A percentile compares a stretch with the other conserved stretches of the same genome.
Evolutionary conservation across 2,329 filamentous ascomycete genomes (phyloP).

Genomic region (Cladosporium sp.): DNA sequence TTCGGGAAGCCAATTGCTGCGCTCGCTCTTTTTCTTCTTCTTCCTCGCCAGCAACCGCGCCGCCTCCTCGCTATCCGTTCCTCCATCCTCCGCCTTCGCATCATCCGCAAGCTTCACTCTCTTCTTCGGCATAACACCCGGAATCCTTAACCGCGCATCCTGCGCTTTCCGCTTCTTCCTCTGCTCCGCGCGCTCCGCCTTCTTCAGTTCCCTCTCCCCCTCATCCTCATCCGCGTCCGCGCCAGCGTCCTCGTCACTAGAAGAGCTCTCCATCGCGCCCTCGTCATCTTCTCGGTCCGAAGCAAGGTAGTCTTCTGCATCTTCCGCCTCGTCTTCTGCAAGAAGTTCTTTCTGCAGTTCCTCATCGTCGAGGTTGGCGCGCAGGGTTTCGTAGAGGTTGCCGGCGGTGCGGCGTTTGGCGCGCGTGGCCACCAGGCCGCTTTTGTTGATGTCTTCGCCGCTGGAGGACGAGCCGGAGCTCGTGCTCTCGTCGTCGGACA

Average conservation of each 20-base stretch:
- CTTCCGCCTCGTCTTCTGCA: constrained; percentile 49
- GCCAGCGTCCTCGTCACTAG: constrained; percentile 68
- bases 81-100: constrained; percentile 29
- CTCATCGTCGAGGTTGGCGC: constrained; percentile 53
- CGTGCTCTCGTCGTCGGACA: constrained; percentile 11
- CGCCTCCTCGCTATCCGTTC: constrained; percentile 13
- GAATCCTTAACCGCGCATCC: constrained; percentile 61
- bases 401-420: constrained; percentile 75
- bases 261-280: constrained; percentile 77
- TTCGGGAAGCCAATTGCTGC: constrained; percentile 64
- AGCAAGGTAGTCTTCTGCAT: constrained; percentile 37
- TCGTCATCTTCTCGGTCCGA: constrained; percentile 48
- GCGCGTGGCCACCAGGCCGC: constrained; percentile 64
- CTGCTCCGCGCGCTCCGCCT: constrained; percentile 64
- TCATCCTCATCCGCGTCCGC: constrained; percentile 63
- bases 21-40: constrained; percentile 70
- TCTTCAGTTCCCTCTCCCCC: constrained; percentile 82
- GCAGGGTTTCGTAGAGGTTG: constrained; percentile 73
- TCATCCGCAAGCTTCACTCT: constrained; percentile 46
- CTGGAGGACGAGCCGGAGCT: constrained; percentile 9
- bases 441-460: constrained; percentile 24
- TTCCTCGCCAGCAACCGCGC: constrained; percentile 34
- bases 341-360: constrained; percentile 38
- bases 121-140: constrained; percentile 54
- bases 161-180: constrained; percentile 78